Conservation (phyloP, 2,329 filamentous ascomycete genomes). For the Lasiodiplodia citricola region DNA sequence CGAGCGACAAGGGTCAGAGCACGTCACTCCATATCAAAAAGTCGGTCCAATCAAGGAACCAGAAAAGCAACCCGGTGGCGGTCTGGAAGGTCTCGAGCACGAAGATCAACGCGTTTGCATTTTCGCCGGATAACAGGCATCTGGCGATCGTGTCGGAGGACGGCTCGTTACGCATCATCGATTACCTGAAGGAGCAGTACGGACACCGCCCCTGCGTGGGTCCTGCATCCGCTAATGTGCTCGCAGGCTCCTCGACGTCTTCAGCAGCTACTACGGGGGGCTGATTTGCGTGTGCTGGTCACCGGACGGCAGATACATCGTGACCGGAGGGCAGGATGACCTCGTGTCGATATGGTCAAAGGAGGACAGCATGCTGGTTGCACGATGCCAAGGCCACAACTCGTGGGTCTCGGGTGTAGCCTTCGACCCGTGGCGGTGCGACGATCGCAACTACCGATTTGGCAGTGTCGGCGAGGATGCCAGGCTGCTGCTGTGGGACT, state of each 20-base stretch:
- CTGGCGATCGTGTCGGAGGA: conserved; percentile 92
- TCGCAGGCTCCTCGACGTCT: conserved; percentile 79
- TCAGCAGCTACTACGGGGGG: conserved; percentile 90
- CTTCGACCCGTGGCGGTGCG: conserved; percentile 96
- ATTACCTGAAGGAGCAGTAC: conserved; percentile 89
- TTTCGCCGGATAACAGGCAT: conserved; percentile 87
- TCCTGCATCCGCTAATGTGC: conserved; percentile 1
- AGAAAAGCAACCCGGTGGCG: conserved; percentile 90
- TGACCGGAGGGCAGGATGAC: conserved; percentile 96
- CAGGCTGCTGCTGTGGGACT: conserved; percentile 91
- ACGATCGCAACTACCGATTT: conserved; percentile 93
- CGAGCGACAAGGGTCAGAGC: conserved; percentile 40
- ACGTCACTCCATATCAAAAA: conserved; percentile 75
- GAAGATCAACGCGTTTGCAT: conserved; percentile 86
- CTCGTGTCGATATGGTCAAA: conserved; percentile 95
- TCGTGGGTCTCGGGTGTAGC: conserved; percentile 94
- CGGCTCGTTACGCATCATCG: conserved; percentile 84
- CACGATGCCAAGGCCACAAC: conserved; percentile 91
- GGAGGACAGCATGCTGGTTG: conserved; percentile 80
- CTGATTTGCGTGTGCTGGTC: conserved; percentile 96
- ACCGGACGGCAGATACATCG: conserved; percentile 91
- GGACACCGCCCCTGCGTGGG: conserved; percentile 35
- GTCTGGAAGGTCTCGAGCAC: conserved; percentile 93
- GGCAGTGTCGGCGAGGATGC: conserved; percentile 96
- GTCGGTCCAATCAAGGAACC: conserved; percentile 90